Percentiles rank a stretch among this genome's conserved stretches.
Evolutionary conservation across 1,284 basidiomycete genomes (phyloP).

Genomic region (Chondrostereum purpureum): DNA sequence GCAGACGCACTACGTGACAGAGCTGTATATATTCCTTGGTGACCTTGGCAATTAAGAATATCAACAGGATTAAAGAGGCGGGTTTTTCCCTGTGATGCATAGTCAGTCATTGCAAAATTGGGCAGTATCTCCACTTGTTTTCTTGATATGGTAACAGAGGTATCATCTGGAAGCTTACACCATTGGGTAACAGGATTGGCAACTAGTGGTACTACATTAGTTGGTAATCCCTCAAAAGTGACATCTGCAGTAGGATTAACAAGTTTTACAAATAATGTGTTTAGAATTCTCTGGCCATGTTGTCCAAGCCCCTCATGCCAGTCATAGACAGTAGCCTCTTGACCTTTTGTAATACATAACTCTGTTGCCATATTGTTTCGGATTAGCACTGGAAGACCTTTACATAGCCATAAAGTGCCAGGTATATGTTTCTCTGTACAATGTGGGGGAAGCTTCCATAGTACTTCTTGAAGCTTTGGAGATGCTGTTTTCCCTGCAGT

Average conservation of each 20-base stretch:
- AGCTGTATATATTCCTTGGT: no score
- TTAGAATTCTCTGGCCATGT: slow-evolving; percentile 7
- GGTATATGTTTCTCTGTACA: slow-evolving; percentile 18
- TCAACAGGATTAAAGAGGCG: slow-evolving; percentile 2
- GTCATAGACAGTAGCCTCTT: slow-evolving; percentile 26
- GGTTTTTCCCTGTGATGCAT: slow-evolving; percentile 9
- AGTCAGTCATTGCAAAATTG: slow-evolving; percentile 9
- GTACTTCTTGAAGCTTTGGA: slow-evolving; percentile 14
- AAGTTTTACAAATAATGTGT: not conserved
- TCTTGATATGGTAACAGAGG: slow-evolving; percentile 14
- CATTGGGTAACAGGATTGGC: slow-evolving; percentile 12
- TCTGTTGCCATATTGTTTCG: slow-evolving; percentile 30
- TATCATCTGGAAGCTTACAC: slow-evolving; percentile 22
- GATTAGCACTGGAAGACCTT: slow-evolving; percentile 34
- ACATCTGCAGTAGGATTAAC: not conserved
- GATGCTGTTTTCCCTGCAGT: slow-evolving; percentile 3
- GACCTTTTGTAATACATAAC: slow-evolving; percentile 33
- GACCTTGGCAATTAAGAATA: not conserved
- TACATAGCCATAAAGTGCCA: slow-evolving; percentile 26
- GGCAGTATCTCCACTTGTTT: slow-evolving; percentile 1
- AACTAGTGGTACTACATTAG: slow-evolving; percentile 1
- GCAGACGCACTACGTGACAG: slow-evolving; percentile 5
- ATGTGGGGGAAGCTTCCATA: slow-evolving; percentile 23
- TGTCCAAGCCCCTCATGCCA: slow-evolving; percentile 20
- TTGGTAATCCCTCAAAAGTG: not conserved